These are phyloP conservation scores for Laburnicola sp. DNA, from an alignment of 2,329 filamentous ascomycete species.

Conservation along the genomic window DNA sequence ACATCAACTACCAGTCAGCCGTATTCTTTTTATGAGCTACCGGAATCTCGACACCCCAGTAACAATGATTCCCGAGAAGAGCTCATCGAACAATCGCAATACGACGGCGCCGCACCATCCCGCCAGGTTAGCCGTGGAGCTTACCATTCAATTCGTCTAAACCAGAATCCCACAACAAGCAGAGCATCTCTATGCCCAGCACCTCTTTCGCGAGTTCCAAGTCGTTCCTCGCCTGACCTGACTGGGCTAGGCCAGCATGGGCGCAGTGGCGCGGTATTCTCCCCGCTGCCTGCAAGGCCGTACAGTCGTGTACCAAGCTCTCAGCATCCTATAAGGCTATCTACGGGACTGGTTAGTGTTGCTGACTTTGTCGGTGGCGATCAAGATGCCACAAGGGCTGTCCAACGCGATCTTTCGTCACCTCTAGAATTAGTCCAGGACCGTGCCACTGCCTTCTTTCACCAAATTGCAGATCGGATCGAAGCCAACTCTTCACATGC, in stretches of 20 bases:
- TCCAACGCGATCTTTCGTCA: conserved; percentile 25
- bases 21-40: conserved; percentile 41
- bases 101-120: conserved; percentile 26
- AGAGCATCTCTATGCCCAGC: conserved; percentile 5
- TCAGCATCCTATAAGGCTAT: conserved; percentile 14
- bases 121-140: conserved; percentile 20
- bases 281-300: conserved; percentile 19
- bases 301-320: conserved; percentile 16
- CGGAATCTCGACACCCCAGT: conserved; percentile 31
- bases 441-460: conserved; percentile 20
- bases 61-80: conserved; percentile 20
- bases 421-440: conserved; percentile 31
- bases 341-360: conserved; percentile 12
- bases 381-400: conserved; percentile 26
- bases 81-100: conserved; percentile 22
- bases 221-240: conserved; percentile 20
- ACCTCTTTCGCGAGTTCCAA: conserved; percentile 13
- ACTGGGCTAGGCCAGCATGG: conserved; percentile 9
- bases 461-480: conserved; percentile 10
- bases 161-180: conserved; percentile 11
- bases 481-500: conserved; percentile 4
- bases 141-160: conserved; percentile 27
- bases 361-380: conserved; percentile 17
- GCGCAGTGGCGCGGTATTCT: background rate
- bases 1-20: conserved; percentile 31